Evolutionary conservation across 176 grass and related monocot genomes (phyloP).

Genomic region (Ampelocalamus luodianensis): DNA sequence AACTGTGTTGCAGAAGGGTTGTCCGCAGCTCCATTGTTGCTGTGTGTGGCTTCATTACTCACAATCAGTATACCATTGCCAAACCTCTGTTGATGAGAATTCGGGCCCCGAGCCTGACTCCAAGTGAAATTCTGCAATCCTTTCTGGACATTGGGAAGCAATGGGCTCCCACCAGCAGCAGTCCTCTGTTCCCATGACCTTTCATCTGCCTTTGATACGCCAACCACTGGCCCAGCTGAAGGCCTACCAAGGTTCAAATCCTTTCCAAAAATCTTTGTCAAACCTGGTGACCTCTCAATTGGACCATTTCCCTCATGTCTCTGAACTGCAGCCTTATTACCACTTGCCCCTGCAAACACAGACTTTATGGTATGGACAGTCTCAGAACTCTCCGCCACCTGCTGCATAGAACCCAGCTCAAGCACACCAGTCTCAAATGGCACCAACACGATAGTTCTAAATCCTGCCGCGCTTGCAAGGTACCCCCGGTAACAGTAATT

Average conservation of each 20-base stretch:
- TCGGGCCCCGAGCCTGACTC: conserved; percentile 67
- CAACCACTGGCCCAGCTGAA: conserved; percentile 33
- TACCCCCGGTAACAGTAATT: conserved; percentile 91
- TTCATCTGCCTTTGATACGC: conserved; percentile 60
- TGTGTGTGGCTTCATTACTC: conserved; percentile 52
- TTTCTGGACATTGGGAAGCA: conserved; percentile 73
- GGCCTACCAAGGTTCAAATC: conserved; percentile 83
- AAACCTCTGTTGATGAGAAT: conserved; percentile 71
- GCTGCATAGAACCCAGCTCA: conserved; percentile 84
- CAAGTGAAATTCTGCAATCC: conserved; percentile 76
- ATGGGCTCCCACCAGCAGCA: conserved; percentile 47
- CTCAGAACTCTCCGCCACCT: conserved; percentile 64
- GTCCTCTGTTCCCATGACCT: conserved; percentile 67
- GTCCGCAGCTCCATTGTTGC: conserved; percentile 46
- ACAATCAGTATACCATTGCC: conserved; percentile 69
- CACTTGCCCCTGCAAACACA: conserved; percentile 59
- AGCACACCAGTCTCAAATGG: conserved; percentile 91
- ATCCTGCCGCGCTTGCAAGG: conserved; percentile 70
- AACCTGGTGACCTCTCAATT: conserved; percentile 47
- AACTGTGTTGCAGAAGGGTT: conserved; percentile 49
- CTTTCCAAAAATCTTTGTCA: conserved; percentile 90
- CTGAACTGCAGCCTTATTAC: conserved; percentile 35
- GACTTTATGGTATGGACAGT: conserved; percentile 69
- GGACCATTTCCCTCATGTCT: conserved; percentile 66
- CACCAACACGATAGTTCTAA: conserved; percentile 80